Base-by-base conservation (phyloP, 1,284 basidiomycete species). In the Anthracocystis walkeri region DNA sequence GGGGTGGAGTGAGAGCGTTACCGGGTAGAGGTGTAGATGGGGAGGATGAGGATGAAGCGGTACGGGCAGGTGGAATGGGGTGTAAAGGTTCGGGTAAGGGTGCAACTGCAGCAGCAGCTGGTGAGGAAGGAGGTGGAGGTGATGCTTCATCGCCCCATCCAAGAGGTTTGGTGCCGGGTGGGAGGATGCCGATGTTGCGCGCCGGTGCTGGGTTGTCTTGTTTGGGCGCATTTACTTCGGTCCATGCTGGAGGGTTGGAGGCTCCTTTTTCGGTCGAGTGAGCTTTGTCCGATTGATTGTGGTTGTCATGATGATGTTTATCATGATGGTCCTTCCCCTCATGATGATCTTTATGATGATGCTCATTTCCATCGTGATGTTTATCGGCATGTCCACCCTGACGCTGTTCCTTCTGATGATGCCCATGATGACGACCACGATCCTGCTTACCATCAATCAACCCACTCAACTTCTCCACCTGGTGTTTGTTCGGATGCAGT, bases 71-170 rank as follows among this genome's bases (percentile, higher is more conserved):
- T 27, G n/a, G 8, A 16, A n/a, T n/a, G n/a, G 44, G 23, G 27
- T 49, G 40, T 1, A 29, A 45, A 1, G 60, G 66, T 21, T 59
- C 52, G 10, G 66, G 66, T 0, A 59, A 41, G 0, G 66, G 66
- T 4, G 66, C 46, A 6, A 44, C n/a, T 2, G 65, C 65, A 6
- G 65, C 60, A 6, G 52, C 38, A 1, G 53, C 50, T 20, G 60
- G 51, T 7, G 58, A 57, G 2, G 21, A 25, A 1, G 50, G 44
- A 7, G 31, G 29, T 8, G 53, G 31, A 6, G 27, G 25, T 5
- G 42, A 21, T 1, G 59, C 44, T n/a, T 50, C 57, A 6, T 58
- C 57, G 10, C 45, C 46, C 46, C 61, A 57, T 7, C 41, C 42
- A 0, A 35, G 25, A 40, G 59, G 31, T 14, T 40, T 44, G 45